Evolutionary conservation across 345 rosid genomes (phyloP).

Genomic region (Lepidium sativum): DNA sequence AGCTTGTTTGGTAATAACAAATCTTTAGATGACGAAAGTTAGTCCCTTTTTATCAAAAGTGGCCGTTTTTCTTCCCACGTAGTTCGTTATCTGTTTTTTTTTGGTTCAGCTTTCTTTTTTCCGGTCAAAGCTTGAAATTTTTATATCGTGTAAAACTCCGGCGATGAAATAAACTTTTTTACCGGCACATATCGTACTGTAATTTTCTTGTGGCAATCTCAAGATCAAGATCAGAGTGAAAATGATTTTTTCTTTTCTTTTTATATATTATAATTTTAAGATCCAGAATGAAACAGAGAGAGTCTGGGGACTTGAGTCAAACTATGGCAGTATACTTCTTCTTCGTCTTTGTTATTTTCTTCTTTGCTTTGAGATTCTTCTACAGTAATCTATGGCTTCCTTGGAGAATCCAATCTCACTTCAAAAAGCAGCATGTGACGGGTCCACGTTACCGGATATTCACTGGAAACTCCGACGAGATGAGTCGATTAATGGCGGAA

Average conservation of each 20-base stretch:
- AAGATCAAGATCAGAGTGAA: background rate
- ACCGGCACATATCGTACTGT: background rate
- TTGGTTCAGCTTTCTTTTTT: background rate
- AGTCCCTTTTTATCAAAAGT: background rate
- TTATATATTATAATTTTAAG: background rate
- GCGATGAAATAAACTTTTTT: background rate
- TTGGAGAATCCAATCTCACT: constrained; percentile 45
- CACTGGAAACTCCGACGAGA: constrained; percentile 55
- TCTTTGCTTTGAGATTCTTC: constrained; percentile 29
- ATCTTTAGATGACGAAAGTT: constrained; percentile 48
- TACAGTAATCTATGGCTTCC: constrained; percentile 47
- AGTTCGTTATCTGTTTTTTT: background rate
- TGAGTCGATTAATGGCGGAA: constrained; percentile 30
- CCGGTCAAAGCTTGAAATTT: constrained; percentile 3
- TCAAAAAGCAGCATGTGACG: constrained; percentile 34
- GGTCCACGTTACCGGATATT: constrained; percentile 59
- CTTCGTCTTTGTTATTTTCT: constrained; percentile 16
- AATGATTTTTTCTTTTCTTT: background rate
- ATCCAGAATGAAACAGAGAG: background rate
- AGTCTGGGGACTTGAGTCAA: background rate
- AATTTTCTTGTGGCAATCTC: background rate
- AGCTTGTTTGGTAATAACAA: constrained; percentile 44
- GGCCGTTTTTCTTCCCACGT: background rate
- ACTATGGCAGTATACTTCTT: background rate
- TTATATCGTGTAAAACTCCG: constrained; percentile 9